Percentiles rank a stretch among this genome's conserved stretches.
phyloP scores from a whole-genome alignment of 352 stramenopile species.

The Pseudoperonospora humuli region DNA sequence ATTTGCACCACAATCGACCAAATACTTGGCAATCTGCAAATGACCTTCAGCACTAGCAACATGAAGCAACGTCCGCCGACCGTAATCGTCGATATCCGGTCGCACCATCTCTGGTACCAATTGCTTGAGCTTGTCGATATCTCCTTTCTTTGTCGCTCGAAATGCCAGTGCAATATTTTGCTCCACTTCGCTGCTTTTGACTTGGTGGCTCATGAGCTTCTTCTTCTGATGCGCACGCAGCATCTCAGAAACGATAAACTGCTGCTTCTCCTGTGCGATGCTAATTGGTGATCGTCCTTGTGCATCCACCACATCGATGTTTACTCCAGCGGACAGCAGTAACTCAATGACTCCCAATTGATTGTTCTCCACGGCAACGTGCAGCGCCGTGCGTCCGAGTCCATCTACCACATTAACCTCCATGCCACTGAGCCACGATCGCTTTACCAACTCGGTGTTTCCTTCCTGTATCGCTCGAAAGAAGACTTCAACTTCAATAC shows the following conservation, averaged over 20 bases:
- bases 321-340: constrained; percentile 61
- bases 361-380: constrained; percentile 64
- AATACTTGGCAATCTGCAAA: constrained; percentile 44
- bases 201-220: constrained; percentile 26
- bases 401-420: constrained; percentile 54
- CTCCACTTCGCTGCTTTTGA: constrained; percentile 30
- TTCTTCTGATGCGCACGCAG: constrained; percentile 53
- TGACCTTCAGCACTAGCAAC: constrained; percentile 65
- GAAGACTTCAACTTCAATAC: constrained; percentile 33
- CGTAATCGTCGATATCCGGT: constrained; percentile 67
- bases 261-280: constrained; percentile 54
- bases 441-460: constrained; percentile 72
- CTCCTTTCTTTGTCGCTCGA: constrained; percentile 40
- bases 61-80: constrained; percentile 62
- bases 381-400: constrained; percentile 53
- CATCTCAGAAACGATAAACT: constrained; percentile 51
- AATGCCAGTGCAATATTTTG: constrained; percentile 49
- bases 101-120: constrained; percentile 55
- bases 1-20: constrained; percentile 62
- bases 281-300: constrained; percentile 53
- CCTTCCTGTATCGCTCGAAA: constrained; percentile 53
- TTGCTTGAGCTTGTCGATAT: constrained; percentile 36
- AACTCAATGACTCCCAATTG: constrained; percentile 71
- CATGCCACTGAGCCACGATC: constrained; percentile 56
- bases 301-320: constrained; percentile 45